Base-by-base conservation (phyloP, 768 basidiomycete genomes). In the Lentinula aciculospora region DNA sequence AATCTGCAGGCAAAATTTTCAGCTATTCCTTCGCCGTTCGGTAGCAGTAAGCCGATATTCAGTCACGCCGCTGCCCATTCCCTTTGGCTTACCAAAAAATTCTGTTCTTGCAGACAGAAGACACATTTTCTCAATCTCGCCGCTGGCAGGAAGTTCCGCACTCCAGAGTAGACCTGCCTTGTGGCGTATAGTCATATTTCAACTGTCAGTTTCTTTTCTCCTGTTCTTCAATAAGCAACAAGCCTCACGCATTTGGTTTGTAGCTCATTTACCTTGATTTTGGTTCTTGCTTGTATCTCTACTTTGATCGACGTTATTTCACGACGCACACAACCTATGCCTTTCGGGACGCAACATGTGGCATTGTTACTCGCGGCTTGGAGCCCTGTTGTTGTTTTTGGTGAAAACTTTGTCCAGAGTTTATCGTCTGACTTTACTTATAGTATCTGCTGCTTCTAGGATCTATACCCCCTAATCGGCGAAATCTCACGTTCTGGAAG, bases 261-360 rank as follows among this genome's bases (percentile, higher is more conserved):
- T 31, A 78, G 81, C 61, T 62, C 65, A 61, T 80, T 83, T 68
- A 72, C 77, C 15, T 62, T 71, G 21, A 67, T 76, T 49, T 79
- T 85, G 63, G 66, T 77, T 27, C 72, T 85, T 23, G 72, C 78
- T 8, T 74, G 75, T 47, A 71, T 84, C 56, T 76, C 79, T 5
- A 79, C 81, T 1, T 62, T 84, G 28, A 66, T 84, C 37, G 83
- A 86, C 64, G 71, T 83, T 37, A 73, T 65, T 29, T 69, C 34
- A 51, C 66, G 67, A 45, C 69, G 68, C 1, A 50, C 67, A 23
- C 61, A 62, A 12, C 83, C 86, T 2, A 68, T 77, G 13, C 70
- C 85, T 3, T 80, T 88, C 62, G 85, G 85, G 27, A 81, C 85
- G 28, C 86, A 88, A 59, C 83, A 88, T 65, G 64, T 88, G 56